Conservation (phyloP, 352 stramenopile genomes). For the Pythium coloratum region DNA sequence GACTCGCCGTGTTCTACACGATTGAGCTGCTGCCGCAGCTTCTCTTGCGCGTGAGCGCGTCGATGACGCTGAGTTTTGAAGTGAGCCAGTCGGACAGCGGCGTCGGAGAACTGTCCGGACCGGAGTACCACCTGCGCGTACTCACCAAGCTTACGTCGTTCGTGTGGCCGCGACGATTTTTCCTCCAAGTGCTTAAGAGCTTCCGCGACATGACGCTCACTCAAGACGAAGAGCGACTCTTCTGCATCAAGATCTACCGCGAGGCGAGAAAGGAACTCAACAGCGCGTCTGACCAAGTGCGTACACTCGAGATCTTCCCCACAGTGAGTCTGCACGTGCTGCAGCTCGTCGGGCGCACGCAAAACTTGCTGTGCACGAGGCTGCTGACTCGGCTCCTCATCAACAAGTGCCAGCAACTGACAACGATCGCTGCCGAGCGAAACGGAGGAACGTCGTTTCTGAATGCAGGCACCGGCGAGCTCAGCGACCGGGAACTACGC, state of each 20-base stretch:
- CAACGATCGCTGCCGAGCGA: not conserved
- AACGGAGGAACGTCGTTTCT: not conserved
- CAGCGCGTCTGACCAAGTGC: slow-evolving; percentile 18
- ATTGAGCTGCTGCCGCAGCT: slow-evolving; percentile 50
- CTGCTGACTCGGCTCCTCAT: slow-evolving; percentile 42
- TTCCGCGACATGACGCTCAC: slow-evolving; percentile 42
- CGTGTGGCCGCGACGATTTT: slow-evolving; percentile 45
- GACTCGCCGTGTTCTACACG: slow-evolving; percentile 37
- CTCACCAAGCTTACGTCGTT: slow-evolving; percentile 39
- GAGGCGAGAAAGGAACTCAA: slow-evolving; percentile 35
- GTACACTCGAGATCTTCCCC: slow-evolving; percentile 35
- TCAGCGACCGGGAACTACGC: slow-evolving; percentile 30
- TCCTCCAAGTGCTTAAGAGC: slow-evolving; percentile 51
- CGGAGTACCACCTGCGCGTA: slow-evolving; percentile 31
- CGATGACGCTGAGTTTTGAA: slow-evolving; percentile 29
- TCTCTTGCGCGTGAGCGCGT: slow-evolving; percentile 35
- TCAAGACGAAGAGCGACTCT: slow-evolving; percentile 32
- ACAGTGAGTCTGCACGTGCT: slow-evolving; percentile 45
- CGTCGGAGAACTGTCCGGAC: slow-evolving; percentile 29
- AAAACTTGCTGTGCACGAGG: slow-evolving; percentile 35
- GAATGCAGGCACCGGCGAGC: not conserved
- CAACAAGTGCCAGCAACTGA: slow-evolving; percentile 33
- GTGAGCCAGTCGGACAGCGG: slow-evolving; percentile 13
- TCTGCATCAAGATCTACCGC: slow-evolving; percentile 47
- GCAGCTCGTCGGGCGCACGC: slow-evolving; percentile 34